Evolutionary conservation across 106 monocot species (phyloP).

Genomic region (Triglochin maritima): DNA sequence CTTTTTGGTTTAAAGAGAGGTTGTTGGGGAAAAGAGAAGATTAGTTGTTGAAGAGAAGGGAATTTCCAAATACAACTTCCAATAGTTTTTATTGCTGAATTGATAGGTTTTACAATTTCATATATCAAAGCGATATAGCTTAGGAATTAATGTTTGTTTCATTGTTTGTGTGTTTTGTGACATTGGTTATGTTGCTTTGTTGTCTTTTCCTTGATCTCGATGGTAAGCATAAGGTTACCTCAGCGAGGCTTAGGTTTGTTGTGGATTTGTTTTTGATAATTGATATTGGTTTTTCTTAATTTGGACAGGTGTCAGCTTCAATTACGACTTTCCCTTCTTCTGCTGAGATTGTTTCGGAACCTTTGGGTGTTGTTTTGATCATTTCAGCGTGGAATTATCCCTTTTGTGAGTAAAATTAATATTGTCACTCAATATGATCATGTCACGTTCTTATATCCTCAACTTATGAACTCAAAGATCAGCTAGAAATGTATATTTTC

Average conservation of each 20-base stretch:
- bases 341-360: constrained; percentile 61
- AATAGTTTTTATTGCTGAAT: too few species aligned
- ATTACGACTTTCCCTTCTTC: constrained; percentile 67
- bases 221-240: neutral
- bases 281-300: neutral
- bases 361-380: constrained; percentile 69
- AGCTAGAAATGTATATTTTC: too few species aligned
- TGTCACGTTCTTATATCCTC: too few species aligned
- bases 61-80: too few species aligned
- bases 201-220: neutral
- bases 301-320: constrained; percentile 41
- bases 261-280: neutral
- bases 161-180: neutral
- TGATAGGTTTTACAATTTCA: too few species aligned
- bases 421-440: neutral
- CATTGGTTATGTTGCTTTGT: neutral
- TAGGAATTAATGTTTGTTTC: neutral
- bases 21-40: too few species aligned
- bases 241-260: too few species aligned
- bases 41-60: too few species aligned
- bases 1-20: too few species aligned
- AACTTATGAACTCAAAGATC: too few species aligned
- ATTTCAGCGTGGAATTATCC: constrained; percentile 96
- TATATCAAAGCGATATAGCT: neutral
- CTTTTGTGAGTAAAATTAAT: constrained; percentile 39